phyloP scores from a whole-genome alignment of 805 yeast genomes.

The Nakazawaea ishiwadae region DNA sequence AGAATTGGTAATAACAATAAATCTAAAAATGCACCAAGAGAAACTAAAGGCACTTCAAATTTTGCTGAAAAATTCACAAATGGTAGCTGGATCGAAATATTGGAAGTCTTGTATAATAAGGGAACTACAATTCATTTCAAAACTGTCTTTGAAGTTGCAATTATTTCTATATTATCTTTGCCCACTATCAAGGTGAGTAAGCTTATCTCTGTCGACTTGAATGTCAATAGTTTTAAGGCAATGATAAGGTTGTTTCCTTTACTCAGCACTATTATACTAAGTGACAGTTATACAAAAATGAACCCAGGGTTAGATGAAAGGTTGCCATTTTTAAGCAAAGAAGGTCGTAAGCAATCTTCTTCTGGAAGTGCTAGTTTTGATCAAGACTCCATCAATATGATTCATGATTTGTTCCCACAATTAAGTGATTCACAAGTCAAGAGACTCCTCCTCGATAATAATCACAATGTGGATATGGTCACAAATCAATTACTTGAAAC shows the following conservation, averaged over 20 bases:
- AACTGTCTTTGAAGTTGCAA: conserved; percentile 41
- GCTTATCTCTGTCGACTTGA: conserved; percentile 38
- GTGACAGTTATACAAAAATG: conserved; percentile 38
- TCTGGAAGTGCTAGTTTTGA: conserved; percentile 17
- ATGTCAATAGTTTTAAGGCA: conserved; percentile 35
- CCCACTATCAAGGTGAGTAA: conserved; percentile 37
- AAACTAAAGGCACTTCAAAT: conserved; percentile 11
- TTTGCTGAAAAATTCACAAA: conserved; percentile 56
- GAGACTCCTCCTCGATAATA: conserved; percentile 42
- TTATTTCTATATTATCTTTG: conserved; percentile 48
- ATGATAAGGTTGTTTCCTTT: conserved; percentile 46
- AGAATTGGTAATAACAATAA: conserved; percentile 1
- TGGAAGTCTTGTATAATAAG: conserved; percentile 54
- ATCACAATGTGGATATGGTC: conserved; percentile 49
- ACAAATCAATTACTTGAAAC: conserved; percentile 57
- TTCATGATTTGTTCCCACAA: conserved; percentile 66
- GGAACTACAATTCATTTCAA: conserved; percentile 51
- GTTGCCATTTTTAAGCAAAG: conserved; percentile 38
- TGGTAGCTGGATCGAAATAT: conserved; percentile 49
- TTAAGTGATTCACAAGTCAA: conserved; percentile 42
- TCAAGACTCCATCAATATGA: conserved; percentile 33
- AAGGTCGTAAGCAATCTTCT: conserved; percentile 7
- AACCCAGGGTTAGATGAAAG: conserved; percentile 50
- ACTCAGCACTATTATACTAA: conserved; percentile 47
- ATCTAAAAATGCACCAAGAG: conserved; percentile 5